Evolutionary conservation across 768 basidiomycete species (phyloP), one percentile per base, ranked within the genome.

Genomic region (Nidula microcarpa): DNA sequence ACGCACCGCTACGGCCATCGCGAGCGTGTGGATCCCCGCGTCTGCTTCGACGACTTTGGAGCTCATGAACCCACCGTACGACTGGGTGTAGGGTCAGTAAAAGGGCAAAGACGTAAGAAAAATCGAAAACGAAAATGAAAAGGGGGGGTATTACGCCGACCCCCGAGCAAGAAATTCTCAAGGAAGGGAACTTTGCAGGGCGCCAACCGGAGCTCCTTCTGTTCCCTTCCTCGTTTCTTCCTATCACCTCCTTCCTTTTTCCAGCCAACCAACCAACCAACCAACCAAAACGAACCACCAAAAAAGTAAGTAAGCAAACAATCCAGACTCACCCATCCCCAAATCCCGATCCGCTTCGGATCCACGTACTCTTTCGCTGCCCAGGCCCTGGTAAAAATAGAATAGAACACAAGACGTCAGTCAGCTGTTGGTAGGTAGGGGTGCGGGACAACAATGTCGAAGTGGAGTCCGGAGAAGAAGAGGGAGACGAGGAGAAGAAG

Each of bases 61-160:
- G 52, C 89, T 89, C 89, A 98, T 91, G 70, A 93, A 99, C 0
- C 97, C 96, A 8, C 96, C 96, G 62, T 94, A 98, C 7, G 91
- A 94, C 95, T 95, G 60, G 11, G 60, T 4, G 46, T 9, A 6
- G 32, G 2, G 36, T 49, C 17, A 34, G 47, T 37, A n/a, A 33
- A 3, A 2, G 43, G 34, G 16, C 36, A 45, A 45, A 44, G 10
- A 11, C 39, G 39, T 23, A 41, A 41, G 11, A 11, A 41, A 41
- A 16, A 11, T 2, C 11, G 39, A 41, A 41, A 41, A 41, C 3
- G 16, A 41, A 41, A 41, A 41, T 23, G 23, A 23, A 23, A 23
- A 23, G 23, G 23, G 23, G 23, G 23, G 2, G 3, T 23, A 23
- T 23, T 23, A 23, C 23, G 23, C 23, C 23, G 23, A 23, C 23